Base-by-base conservation (phyloP, 305 asterid genomes). In the Withania somnifera region DNA sequence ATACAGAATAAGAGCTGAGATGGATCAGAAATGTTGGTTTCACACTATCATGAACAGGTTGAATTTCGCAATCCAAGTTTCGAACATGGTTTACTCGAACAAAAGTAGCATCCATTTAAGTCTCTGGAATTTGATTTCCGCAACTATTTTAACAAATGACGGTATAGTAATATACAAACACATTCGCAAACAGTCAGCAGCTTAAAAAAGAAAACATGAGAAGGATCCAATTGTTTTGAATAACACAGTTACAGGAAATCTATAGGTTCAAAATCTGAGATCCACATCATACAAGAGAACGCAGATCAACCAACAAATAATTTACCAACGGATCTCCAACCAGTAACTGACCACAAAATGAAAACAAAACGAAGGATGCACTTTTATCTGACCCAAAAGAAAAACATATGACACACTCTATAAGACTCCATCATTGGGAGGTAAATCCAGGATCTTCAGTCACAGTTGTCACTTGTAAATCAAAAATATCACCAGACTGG, bases 401-500 rank as follows among this genome's bases (percentile, higher is more conserved):
- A 63, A 14, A 45, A 26, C 36, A 61, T 47, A 42, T 45, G 47
- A n/a, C 61, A 58, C 75, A 64, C 83, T 66, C 83, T 45, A 50
- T 50, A 53, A 63, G 78, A 58, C 83, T 81, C 83, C 78, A 81
- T 78, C 64, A 66, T 81, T 64, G 78, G 78, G 78, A 81, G 83
- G 38, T 50, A 50, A 50, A 15, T 52, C 53, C 22, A 28, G 36
- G 67, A 81, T 64, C 83, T 22, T 81, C 83, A n/a, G 26, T 50
- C 50, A 50, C 34, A 81, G 77, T 63, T 80, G 36, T 60, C 83
- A 63, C 56, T 17, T 26, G 47, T 26, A 10, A 24, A 80, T 8
- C 45, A 54, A 80, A 19, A 28, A n/a, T 22, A 71, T 24, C 7
- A 2, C 53, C 56, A 47, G 28, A 67, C 28, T n/a, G 68, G 20